Base-by-base conservation (phyloP, 2,329 filamentous ascomycete genomes). In the Exophiala sp. region DNA sequence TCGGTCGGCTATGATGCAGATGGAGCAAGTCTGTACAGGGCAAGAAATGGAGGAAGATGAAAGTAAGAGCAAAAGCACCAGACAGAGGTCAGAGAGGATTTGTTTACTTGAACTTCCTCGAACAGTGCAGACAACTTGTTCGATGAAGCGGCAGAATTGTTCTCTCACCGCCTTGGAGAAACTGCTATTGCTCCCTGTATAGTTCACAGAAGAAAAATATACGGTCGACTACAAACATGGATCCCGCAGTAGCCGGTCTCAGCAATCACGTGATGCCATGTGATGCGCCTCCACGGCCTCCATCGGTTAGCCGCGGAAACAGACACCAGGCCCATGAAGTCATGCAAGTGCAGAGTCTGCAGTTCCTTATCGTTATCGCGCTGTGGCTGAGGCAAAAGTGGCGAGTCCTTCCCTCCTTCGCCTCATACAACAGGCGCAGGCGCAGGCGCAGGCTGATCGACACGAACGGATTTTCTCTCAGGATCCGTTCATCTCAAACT, bases 81-180 rank as follows among this genome's bases (percentile, higher is more conserved):
- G 29, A 13, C n/a, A 32, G 35, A 38, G 19, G 13, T 38, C 11
- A 13, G 5, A 7, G 13, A 24, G 38, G 16, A 14, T 11, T 39
- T 41, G 38, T 41, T 41, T 41, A 41, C 22, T 13, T 24, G 38
- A 14, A 24, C 38, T 37, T 18, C 11, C 11, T 32, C n/a, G 24
- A 6, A 27, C 24, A 6, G 10, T 6, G 24, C 24, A 27, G 24
- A n/a, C 13, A 19, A 18, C 34, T 41, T 41, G 38, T 41, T 41
- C 24, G 37, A 11, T 21, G 38, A 41, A n/a, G 38, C 21, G 38
- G 38, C 38, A 41, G 38, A 41, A 41, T 41, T 41, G 38, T 41
- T 41, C 34, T 41, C 38, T 41, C 7, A 41, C 38, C 38, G 38
- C 38, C 38, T 41, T n/a, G 11, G 7, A 32, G n/a, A 22, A n/a